Conservation (phyloP, 768 basidiomycete species). For the Lactifluus pinguis region DNA sequence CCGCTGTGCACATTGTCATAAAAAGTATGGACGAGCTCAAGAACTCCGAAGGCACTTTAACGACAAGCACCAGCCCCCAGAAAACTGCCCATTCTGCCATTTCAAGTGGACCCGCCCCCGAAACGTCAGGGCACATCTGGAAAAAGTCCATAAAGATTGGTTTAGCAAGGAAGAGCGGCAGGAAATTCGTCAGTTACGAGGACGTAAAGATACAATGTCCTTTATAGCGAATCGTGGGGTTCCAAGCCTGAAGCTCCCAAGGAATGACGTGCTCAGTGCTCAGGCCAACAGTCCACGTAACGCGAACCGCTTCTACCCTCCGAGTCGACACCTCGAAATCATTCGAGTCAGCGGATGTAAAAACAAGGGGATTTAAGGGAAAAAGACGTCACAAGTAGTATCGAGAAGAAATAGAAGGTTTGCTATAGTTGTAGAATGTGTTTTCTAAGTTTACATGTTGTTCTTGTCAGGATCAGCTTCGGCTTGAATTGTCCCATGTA, state of each 20-base stretch:
- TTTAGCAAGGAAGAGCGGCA: background rate
- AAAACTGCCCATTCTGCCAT: background rate
- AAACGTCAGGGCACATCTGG: background rate
- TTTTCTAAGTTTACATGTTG: too few relatives aligned
- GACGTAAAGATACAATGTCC: background rate
- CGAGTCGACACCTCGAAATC: background rate
- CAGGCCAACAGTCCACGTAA: background rate
- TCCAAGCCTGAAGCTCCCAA: too few relatives aligned
- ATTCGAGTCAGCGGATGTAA: too few relatives aligned
- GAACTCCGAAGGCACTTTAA: background rate
- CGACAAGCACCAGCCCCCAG: background rate
- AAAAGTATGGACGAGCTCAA: background rate
- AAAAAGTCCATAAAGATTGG: background rate
- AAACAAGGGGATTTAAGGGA: background rate
- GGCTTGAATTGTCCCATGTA: too few relatives aligned
- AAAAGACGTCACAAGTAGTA: background rate
- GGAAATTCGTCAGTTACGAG: background rate
- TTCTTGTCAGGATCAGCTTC: too few relatives aligned
- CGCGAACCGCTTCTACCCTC: background rate
- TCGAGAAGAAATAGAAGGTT: background rate
- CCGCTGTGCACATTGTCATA: background rate
- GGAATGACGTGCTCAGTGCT: background rate
- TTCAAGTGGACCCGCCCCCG: background rate
- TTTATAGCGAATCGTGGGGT: background rate
- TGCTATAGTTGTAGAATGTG: background rate